Evolutionary conservation across 169 alveolate species (phyloP), one percentile per base, ranked within the genome.

Genomic region (Nephromyces sp.): DNA sequence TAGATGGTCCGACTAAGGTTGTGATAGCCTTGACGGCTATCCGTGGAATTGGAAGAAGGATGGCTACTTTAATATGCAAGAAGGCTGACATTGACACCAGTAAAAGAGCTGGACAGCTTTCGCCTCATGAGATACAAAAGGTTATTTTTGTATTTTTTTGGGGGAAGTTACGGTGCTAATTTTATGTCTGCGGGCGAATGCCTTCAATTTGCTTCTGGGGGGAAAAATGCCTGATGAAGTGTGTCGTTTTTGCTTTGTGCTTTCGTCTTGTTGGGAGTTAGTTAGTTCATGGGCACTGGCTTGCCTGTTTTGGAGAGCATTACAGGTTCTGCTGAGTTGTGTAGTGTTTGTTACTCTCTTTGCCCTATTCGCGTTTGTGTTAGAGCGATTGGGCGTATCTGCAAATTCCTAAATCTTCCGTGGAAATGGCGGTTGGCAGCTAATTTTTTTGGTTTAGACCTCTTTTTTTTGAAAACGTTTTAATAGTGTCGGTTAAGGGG

Each of bases 21-120:
- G 88, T 91, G 79, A 92, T 87, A 77, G 99, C 99, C 35, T 86
- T 97, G 68, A 95, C 98, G 66, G 98, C 80, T 62, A 80, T 80
- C 77, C 76, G 80, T 71, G 99, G 99, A 69, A 89, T 97, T 74
- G 99, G 99, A 61, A 92, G 98, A 73, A 92, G 99, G 69, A 90
- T 96, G 86, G 93, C 98, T 52, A 92, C 92, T 83, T 90, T 95
- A 27, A 93, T 95, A 65, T 91, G 97, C 94, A 96, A 94, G 87
- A 95, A 93, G 77, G 98, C 98, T 33, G 96, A 95, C 82, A 89
- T 97, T 70, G 98, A 95, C 86, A 90, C 95, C 64, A 89, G 89
- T 81, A 94, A 95, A 83, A 90, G 99, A 63, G 85, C 89, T 3
- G 81, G 81, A 1, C 76, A 74, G 72, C 64, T 74, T 21, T 61